Conservation (phyloP, 257 asterid species). For the Cruciata laevipes region DNA sequence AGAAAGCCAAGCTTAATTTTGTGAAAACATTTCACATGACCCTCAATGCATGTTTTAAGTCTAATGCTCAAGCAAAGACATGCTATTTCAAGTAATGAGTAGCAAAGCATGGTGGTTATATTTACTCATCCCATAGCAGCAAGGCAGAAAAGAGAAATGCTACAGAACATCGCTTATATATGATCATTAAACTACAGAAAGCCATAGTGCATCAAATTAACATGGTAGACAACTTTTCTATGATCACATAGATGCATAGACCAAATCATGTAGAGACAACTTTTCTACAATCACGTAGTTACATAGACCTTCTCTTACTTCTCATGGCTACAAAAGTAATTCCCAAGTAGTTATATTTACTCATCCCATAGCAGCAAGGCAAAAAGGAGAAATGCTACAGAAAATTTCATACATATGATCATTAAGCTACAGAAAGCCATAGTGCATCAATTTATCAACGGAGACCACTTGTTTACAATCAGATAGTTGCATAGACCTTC, state of each 20-base stretch:
- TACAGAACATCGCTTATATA: not conserved
- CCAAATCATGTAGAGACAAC: no score
- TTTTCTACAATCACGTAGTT: not conserved
- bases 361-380: no score
- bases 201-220: not conserved
- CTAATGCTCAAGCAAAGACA: no score
- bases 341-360: no score
- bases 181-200: no score
- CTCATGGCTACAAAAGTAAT: not conserved
- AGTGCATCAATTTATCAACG: not conserved
- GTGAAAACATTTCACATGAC: no score
- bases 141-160: not conserved
- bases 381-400: not conserved
- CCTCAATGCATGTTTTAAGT: no score
- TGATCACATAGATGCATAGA: not conserved
- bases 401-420: not conserved
- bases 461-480: not conserved
- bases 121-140: no score
- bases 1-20: not conserved
- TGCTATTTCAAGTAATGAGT: no score
- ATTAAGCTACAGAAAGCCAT: no score
- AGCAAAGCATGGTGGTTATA: not conserved
- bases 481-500: not conserved
- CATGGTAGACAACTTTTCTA: not conserved
- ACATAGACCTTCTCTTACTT: not conserved